Evolutionary conservation across 345 rosid genomes (phyloP).

Genomic region (Laguncularia racemosa): DNA sequence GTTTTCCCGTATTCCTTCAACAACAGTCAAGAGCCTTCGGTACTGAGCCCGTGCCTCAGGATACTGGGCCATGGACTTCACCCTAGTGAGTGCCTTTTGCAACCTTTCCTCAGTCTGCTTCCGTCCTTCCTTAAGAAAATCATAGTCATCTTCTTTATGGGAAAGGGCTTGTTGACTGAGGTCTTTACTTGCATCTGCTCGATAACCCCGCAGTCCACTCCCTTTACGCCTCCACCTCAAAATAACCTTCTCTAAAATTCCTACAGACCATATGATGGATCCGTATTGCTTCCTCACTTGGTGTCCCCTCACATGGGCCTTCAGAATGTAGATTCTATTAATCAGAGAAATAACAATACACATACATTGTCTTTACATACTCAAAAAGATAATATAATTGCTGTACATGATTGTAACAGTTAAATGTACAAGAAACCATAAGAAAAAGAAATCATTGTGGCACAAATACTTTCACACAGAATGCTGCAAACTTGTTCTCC

Average conservation of each 20-base stretch:
- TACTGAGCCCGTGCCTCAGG: slow-evolving; percentile 88
- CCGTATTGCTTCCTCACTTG: slow-evolving; percentile 76
- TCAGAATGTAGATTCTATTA: slow-evolving; percentile 16
- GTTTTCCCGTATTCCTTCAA: slow-evolving; percentile 55
- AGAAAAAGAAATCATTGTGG: too few species aligned
- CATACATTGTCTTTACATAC: neutral
- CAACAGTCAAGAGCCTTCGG: slow-evolving; percentile 71
- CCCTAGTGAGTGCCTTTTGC: slow-evolving; percentile 81
- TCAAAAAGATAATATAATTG: neutral
- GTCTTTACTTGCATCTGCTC: slow-evolving; percentile 38
- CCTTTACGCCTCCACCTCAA: slow-evolving; percentile 93
- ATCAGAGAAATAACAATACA: slow-evolving; percentile 6
- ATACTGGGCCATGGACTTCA: slow-evolving; percentile 85
- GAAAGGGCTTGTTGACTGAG: slow-evolving; percentile 25
- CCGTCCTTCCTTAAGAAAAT: slow-evolving; percentile 81
- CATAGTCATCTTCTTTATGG: slow-evolving; percentile 68
- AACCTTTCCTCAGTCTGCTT: slow-evolving; percentile 85
- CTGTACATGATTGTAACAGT: too few species aligned
- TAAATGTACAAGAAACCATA: too few species aligned
- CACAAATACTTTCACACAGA: too few species aligned
- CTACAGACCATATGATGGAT: slow-evolving; percentile 79
- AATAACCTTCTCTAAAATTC: slow-evolving; percentile 84
- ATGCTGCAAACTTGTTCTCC: too few species aligned
- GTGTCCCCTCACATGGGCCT: slow-evolving; percentile 94
- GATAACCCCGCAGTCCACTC: slow-evolving; percentile 76